A percentile compares a stretch with the other conserved stretches of the same genome.
Evolutionary conservation across 495 filamentous ascomycete genomes (phyloP).

Genomic region (Aspergillus bridgeri): DNA sequence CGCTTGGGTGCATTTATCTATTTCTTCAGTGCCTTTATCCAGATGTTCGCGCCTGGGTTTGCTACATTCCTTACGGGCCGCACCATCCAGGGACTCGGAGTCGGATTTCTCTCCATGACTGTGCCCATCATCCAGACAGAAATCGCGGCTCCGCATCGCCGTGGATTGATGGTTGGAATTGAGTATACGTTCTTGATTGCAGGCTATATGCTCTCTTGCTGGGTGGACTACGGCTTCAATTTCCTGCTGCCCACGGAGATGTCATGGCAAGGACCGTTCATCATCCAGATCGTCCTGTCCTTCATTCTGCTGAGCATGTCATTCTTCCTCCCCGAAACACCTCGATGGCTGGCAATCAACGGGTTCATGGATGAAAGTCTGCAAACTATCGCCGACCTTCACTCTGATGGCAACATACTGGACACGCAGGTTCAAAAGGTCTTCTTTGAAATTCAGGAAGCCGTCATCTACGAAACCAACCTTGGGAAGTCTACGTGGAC

Average conservation of each 20-base stretch:
- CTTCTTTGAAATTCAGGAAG: conserved; percentile 27
- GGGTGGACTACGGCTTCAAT: conserved; percentile 32
- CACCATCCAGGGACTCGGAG: conserved; percentile 25
- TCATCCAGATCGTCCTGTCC: conserved; percentile 29
- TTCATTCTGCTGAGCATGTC: conserved; percentile 26
- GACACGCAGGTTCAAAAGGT: conserved; percentile 21
- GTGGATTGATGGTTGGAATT: conserved; percentile 31
- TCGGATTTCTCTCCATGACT: conserved; percentile 29
- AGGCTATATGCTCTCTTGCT: conserved; percentile 31
- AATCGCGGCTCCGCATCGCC: conserved; percentile 24
- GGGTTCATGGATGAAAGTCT: conserved; percentile 28
- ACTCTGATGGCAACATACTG: conserved; percentile 22
- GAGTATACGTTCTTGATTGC: conserved; percentile 29
- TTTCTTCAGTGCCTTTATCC: conserved; percentile 31
- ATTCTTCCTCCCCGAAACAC: conserved; percentile 29
- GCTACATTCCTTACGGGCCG: conserved; percentile 26
- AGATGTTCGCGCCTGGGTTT: conserved; percentile 29
- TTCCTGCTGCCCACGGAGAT: conserved; percentile 24
- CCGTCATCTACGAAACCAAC: conserved; percentile 26
- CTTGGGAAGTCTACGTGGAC: conserved; percentile 25
- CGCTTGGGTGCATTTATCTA: conserved; percentile 31
- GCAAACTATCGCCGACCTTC: conserved; percentile 28
- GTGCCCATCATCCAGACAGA: conserved; percentile 31
- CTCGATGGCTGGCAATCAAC: conserved; percentile 29
- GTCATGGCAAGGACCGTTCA: conserved; percentile 30